Evolutionary conservation across 1,284 basidiomycete species (phyloP).

Genomic region (Leucoagaricus sp.): DNA sequence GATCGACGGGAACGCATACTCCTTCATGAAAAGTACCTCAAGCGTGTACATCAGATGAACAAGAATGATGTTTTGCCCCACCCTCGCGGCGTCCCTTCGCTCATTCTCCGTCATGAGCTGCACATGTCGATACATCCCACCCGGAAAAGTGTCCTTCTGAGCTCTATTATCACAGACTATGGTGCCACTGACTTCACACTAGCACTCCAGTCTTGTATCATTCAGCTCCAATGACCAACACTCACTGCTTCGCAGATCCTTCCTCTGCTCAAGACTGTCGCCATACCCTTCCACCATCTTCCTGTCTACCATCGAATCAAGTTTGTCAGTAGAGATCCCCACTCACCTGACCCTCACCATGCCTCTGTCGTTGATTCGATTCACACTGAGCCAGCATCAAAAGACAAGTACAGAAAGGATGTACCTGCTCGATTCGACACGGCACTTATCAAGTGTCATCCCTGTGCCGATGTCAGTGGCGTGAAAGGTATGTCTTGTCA

Average conservation of each 20-base stretch:
- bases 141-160: background rate
- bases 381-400: slow-evolving; percentile 16
- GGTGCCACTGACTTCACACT: background rate
- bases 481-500: background rate
- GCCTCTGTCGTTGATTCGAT: background rate
- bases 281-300: background rate
- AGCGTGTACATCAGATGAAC: background rate
- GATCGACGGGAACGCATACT: slow-evolving; percentile 27
- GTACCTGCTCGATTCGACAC: slow-evolving; percentile 27
- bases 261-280: background rate
- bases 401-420: slow-evolving; percentile 13
- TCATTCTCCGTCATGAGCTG: background rate
- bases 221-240: background rate
- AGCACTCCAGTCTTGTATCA: background rate
- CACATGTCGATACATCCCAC: background rate
- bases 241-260: background rate
- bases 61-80: background rate
- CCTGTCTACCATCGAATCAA: background rate
- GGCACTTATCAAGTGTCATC: slow-evolving; percentile 19
- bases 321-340: background rate
- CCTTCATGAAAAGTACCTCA: background rate
- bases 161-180: background rate
- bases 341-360: background rate
- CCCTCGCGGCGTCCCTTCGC: background rate
- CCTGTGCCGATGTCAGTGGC: background rate